phyloP scores from a whole-genome alignment of 169 alveolate genomes.

The Plasmodium relictum region DNA sequence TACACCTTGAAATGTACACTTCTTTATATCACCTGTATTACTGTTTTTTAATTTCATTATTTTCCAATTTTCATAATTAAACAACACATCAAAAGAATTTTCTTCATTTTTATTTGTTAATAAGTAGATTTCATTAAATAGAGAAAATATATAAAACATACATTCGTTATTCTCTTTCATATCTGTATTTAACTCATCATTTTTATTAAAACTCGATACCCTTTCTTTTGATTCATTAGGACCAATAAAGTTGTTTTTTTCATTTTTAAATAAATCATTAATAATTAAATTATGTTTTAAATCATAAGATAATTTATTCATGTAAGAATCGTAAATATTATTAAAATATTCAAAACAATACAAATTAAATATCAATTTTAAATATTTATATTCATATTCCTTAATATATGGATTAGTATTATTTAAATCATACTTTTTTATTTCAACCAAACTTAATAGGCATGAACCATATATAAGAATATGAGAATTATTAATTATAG shows the following conservation, averaged over 20 bases:
- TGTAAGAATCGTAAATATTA: constrained; percentile 18
- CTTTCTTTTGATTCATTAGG: constrained; percentile 44
- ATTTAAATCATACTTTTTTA: constrained; percentile 21
- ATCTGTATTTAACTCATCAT: not conserved
- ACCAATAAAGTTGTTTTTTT: constrained; percentile 2
- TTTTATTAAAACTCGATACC: not conserved
- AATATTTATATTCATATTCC: constrained; percentile 40
- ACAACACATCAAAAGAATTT: constrained; percentile 8
- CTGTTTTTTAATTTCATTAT: not conserved
- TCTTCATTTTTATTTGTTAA: constrained; percentile 30
- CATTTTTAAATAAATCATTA: constrained; percentile 28
- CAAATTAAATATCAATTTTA: constrained; percentile 22
- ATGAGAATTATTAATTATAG: constrained; percentile 41
- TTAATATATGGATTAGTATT: not conserved
- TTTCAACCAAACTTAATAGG: constrained; percentile 22
- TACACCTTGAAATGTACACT: constrained; percentile 26
- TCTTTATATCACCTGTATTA: not conserved
- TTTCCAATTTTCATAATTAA: constrained; percentile 47
- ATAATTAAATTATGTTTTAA: constrained; percentile 38
- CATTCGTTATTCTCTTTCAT: not conserved
- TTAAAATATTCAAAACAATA: constrained; percentile 36
- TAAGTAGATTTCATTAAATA: constrained; percentile 23
- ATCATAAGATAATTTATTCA: constrained; percentile 36
- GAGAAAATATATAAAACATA: constrained; percentile 48
- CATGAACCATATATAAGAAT: constrained; percentile 52